These are phyloP conservation scores for Candida sp. DNA, from an alignment of 1,139 yeast genomes.

Conservation along the genomic window DNA sequence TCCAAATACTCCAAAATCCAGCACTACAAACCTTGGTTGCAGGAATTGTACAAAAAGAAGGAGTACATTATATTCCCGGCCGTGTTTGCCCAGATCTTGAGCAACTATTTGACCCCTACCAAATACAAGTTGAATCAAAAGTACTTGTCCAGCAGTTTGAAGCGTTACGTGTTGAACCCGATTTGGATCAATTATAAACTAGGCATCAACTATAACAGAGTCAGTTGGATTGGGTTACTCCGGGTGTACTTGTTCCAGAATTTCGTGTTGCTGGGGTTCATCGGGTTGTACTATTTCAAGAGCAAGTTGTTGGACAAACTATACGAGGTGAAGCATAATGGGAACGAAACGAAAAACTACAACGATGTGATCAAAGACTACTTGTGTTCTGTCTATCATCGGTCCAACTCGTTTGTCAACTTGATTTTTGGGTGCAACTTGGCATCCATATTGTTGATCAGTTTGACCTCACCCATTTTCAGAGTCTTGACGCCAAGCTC, in stretches of 20 bases:
- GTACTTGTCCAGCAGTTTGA: conserved; percentile 39
- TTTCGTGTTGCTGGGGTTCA: conserved; percentile 21
- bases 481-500: conserved; percentile 19
- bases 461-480: conserved; percentile 39
- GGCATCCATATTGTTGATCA: conserved; percentile 36
- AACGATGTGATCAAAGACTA: conserved; percentile 22
- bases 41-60: conserved; percentile 32
- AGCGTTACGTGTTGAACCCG: conserved; percentile 39
- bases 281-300: conserved; percentile 27
- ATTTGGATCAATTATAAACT: conserved; percentile 47
- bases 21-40: conserved; percentile 23
- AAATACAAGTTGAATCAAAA: conserved; percentile 38
- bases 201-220: conserved; percentile 26
- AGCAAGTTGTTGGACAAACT: conserved; percentile 28
- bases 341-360: conserved; percentile 13
- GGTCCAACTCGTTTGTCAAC: conserved; percentile 37
- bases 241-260: conserved; percentile 33
- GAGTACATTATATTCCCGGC: conserved; percentile 38
- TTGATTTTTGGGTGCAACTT: conserved; percentile 43
- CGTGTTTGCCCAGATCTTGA: conserved; percentile 44
- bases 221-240: conserved; percentile 34
- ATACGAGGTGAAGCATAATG: conserved; percentile 28
- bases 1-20: conserved; percentile 31
- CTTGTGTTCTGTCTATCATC: conserved; percentile 24
- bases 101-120: conserved; percentile 49